Base-by-base conservation (phyloP, 306 rosid genomes). In the Castanea mollissima region DNA sequence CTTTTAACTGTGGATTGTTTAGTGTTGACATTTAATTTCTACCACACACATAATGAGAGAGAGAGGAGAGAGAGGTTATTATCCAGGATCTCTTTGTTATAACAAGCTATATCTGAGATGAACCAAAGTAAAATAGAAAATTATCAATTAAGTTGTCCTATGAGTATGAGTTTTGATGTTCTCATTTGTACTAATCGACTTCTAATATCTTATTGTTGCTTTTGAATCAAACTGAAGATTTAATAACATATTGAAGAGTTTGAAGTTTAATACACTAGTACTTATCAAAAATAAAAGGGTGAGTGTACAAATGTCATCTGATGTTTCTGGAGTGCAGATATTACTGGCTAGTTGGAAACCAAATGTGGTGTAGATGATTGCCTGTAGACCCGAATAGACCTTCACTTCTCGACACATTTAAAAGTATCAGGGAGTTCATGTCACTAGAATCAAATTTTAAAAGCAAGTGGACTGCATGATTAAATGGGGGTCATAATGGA, bases 291-390 rank as follows among this genome's bases (percentile, higher is more conserved):
- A 25, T 12, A 49, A 49, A 49, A 12, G 16, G 58, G 52, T 2
- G 6, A 49, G n/a, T 35, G 35, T 18, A 55, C 21, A 20, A 54
- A 69, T 73, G 73, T 51, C n/a, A 56, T 70, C 38, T 54, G 79
- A 52, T 44, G 41, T 52, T 59, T 67, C 11, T 16, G 19, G 16
- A 55, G 13, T n/a, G 31, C 14, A 58, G 15, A 59, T 35, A 79
- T 55, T 69, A 74, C 21, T 10, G 59, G 75, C 63, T 31, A 74
- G 69, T 72, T 74, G 81, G 82, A 80, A 81, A 75, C 64, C 71
- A 20, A 80, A 85, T 87, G 83, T 86, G 88, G 80, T 71, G 71
- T 54, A 64, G 78, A 71, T 78, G 74, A 82, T 79, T 87, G 83
- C 74, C 65, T 77, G 89, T 76, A 58, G 55, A 78, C 68, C 78